Conservation (phyloP, 2,329 filamentous ascomycete species). For the Coniosporium uncinatum region DNA sequence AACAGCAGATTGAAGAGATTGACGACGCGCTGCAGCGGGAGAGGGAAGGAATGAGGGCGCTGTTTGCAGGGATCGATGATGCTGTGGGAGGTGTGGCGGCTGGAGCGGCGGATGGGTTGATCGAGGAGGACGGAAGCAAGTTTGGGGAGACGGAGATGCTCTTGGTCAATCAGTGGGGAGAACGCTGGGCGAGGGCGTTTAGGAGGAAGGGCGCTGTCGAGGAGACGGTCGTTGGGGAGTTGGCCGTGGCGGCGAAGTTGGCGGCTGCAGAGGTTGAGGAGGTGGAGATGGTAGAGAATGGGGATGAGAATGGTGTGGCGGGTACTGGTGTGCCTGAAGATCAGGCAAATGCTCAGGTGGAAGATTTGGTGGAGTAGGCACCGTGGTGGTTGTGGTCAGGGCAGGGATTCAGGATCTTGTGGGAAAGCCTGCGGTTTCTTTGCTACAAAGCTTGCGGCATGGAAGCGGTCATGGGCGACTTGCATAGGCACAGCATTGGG, state of each 20-base stretch:
- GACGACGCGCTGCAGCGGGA: slow-evolving; percentile 67
- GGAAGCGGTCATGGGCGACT: no score
- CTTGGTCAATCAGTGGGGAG: slow-evolving; percentile 74
- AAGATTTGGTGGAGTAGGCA: no score
- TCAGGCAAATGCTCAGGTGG: no score
- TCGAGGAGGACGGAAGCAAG: slow-evolving; percentile 59
- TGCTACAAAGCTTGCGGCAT: no score
- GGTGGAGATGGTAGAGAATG: not conserved
- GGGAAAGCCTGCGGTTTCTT: no score
- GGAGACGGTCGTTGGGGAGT: slow-evolving; percentile 62
- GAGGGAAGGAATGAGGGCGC: slow-evolving; percentile 65
- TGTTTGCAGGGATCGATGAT: slow-evolving; percentile 81
- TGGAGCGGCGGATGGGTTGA: slow-evolving; percentile 68
- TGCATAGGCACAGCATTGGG: no score
- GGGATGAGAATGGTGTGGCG: not conserved
- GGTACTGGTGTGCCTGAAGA: no score
- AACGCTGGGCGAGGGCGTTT: slow-evolving; percentile 84
- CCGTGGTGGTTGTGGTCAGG: no score
- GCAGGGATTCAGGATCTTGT: no score
- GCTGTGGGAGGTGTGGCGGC: slow-evolving; percentile 65
- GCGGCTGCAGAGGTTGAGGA: slow-evolving; percentile 14
- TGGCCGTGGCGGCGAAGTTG: slow-evolving; percentile 40
- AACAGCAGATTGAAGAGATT: slow-evolving; percentile 52
- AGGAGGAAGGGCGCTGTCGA: slow-evolving; percentile 78
- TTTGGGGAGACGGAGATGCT: slow-evolving; percentile 37